A percentile compares a stretch with the other conserved stretches of the same genome.
Conservation (phyloP, 2,329 filamentous ascomycete genomes). For the Gyromitra esculenta region DNA sequence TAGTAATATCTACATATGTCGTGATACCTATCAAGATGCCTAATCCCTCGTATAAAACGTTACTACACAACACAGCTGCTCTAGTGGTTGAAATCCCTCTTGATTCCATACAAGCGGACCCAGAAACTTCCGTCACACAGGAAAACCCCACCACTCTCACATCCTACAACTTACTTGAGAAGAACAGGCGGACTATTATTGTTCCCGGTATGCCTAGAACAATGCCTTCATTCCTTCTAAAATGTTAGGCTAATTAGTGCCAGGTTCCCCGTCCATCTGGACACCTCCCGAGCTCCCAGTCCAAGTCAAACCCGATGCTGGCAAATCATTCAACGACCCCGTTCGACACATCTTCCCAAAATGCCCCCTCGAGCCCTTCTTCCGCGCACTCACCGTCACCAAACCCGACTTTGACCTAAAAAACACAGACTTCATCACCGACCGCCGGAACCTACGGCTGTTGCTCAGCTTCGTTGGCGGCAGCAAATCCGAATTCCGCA, state of each 20-base stretch:
- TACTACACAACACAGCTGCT: background rate
- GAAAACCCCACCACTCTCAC: background rate
- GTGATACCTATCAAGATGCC: background rate
- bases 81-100: background rate
- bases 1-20: too few relatives aligned
- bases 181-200: background rate
- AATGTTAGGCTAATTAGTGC: background rate
- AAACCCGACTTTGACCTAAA: conserved; percentile 25
- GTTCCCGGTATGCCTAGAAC: background rate
- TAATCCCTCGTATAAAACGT: background rate
- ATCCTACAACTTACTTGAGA: conserved; percentile 7
- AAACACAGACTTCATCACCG: conserved; percentile 38
- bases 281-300: background rate
- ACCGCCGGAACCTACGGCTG: conserved; percentile 47
- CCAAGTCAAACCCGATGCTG: background rate
- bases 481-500: conserved; percentile 22
- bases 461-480: conserved; percentile 33
- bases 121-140: background rate
- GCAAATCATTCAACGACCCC: conserved; percentile 3
- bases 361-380: conserved; percentile 42
- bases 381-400: conserved; percentile 34
- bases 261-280: background rate
- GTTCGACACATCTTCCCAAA: conserved; percentile 20
- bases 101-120: background rate
- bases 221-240: background rate